Percentiles rank a stretch among this genome's conserved stretches.
These are phyloP conservation scores for Chaetoscypha palmicola DNA, from an alignment of 2,329 filamentous ascomycete genomes.

Conservation along the genomic window DNA sequence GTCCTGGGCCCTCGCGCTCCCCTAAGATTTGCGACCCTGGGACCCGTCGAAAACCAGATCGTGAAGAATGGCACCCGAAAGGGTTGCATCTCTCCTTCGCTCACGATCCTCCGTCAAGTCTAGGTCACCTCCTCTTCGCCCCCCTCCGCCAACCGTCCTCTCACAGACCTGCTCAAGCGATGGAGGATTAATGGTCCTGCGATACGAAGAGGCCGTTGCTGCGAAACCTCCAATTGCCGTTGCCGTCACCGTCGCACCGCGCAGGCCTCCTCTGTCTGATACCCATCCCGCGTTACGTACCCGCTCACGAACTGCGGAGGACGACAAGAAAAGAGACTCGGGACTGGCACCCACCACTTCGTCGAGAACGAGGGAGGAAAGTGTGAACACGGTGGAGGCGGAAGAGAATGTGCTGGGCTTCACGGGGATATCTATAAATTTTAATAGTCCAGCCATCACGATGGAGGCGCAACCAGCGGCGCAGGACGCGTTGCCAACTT, in stretches of 20 bases:
- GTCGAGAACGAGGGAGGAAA: conserved; percentile 36
- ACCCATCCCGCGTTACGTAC: conserved; percentile 27
- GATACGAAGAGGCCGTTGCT: conserved; percentile 54
- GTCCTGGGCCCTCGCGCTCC: not conserved
- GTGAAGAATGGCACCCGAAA: conserved; percentile 12
- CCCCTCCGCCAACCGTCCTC: not conserved
- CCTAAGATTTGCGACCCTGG: not conserved
- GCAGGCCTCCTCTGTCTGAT: conserved; percentile 23
- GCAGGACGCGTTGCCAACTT: not conserved
- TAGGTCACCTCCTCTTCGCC: not conserved
- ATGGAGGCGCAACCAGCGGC: conserved; percentile 4
- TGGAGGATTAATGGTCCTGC: conserved; percentile 41
- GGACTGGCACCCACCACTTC: conserved; percentile 43
- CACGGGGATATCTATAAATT: conserved; percentile 20
- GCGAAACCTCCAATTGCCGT: conserved; percentile 53
- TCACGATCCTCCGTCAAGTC: not conserved
- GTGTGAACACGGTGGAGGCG: conserved; percentile 28
- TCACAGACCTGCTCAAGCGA: not conserved
- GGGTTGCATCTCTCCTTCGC: conserved; percentile 1
- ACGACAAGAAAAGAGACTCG: conserved; percentile 49
- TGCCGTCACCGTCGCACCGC: conserved; percentile 32
- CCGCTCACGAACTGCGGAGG: conserved; percentile 17
- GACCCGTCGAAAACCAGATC: too few relatives aligned
- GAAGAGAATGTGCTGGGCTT: conserved; percentile 19
- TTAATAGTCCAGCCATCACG: conserved; percentile 13